Evolutionary conservation across 768 basidiomycete species (phyloP), one percentile per base, ranked within the genome.

Genomic region (Boletus reticuloceps): DNA sequence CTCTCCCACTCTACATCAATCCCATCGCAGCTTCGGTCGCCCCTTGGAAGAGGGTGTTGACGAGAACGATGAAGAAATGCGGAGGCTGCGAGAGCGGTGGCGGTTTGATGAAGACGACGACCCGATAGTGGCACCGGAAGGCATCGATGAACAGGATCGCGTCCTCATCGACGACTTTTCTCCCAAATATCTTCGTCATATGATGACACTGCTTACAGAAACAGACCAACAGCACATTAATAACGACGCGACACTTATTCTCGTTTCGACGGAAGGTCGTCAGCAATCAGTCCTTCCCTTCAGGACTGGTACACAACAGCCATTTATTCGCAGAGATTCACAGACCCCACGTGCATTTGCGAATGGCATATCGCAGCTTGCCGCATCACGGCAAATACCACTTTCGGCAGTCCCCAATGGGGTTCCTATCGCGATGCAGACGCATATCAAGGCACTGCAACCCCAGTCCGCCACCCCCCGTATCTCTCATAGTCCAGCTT

Each of bases 141-240:
- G 86, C 12, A 55, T 78, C 6, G 88, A 91, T 16, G 89, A 90
- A 64, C 81, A 85, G 46, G 82, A 86, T 53, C 77, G 89, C 9
- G 68, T 80, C 0, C 70, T 91, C n/a, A 66, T 91, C 9, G 89
- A 92, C 59, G 90, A 91, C 55, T 88, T 79, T 58, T 79, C 83
- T 45, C 67, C 81, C 7, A 77, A 80, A 82, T 81, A 83, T 63
- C 62, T 88, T 54, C 74, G 76, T 40, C 77, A 82, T 40, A 69
- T 76, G 44, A 83, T 85, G 78, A 76, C 79, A 0, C 72, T 89
- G 1, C 74, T 88, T 41, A 72, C 71, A 1, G 87, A 88, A 27
- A 54, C 70, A 9, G 87, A 89, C 53, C 68, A 81, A 46, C 69
- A 74, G n/a, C 63, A 65, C 44, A 71, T 84, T 6, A 66, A 78